Base-by-base conservation (phyloP, 2,329 filamentous ascomycete genomes). In the Cladosporium sp. region DNA sequence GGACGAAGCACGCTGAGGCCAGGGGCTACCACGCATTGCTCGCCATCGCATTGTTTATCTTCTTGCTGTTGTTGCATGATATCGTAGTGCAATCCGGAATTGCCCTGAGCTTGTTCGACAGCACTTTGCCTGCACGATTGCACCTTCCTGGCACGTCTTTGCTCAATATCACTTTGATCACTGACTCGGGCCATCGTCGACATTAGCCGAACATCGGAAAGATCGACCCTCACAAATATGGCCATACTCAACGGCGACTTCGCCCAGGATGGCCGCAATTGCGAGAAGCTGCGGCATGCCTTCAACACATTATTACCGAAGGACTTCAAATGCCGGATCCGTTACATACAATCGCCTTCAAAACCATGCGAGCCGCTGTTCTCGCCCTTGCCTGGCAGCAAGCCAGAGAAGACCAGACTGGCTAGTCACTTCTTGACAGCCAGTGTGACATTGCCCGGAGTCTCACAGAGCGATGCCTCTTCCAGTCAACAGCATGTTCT, bases 281-380 rank as follows among this genome's bases (percentile, higher is more conserved):
- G 52, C 40, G 52, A 55, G 15, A 8, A 47, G 28, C 58, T 70
- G 6, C 64, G 65, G 40, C 61, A 80, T 61, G 71, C 78, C 55
- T 75, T 87, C 59, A 76, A 79, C 44, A 75, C 77, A 52, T 77
- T 74, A 53, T 73, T 86, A 44, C 82, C 83, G 24, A 71, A 77
- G 53, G 76, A 76, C 58, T 75, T 79, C 62, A 71, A 74, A 48
- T 89, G 96, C 70, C 86, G 81, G 62, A 80, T 93, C 67, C 87
- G 95, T 72, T 93, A 99, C 76, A 77, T 97, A 65, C 96, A 91
- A 22, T 96, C 92, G 4, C 88, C 89, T 13, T 90, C 93, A 4
- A 87, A 85, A 34, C 81, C 81, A 69, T 88, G 86, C 61, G 81
- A 86, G 8, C 82, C 93, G 15, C 83, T 99, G 42, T 97, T 88